Percentiles rank a stretch among this genome's conserved stretches.
These are phyloP conservation scores for Helotiales sp. DNA, from an alignment of 2,329 filamentous ascomycete species.

Conservation along the genomic window DNA sequence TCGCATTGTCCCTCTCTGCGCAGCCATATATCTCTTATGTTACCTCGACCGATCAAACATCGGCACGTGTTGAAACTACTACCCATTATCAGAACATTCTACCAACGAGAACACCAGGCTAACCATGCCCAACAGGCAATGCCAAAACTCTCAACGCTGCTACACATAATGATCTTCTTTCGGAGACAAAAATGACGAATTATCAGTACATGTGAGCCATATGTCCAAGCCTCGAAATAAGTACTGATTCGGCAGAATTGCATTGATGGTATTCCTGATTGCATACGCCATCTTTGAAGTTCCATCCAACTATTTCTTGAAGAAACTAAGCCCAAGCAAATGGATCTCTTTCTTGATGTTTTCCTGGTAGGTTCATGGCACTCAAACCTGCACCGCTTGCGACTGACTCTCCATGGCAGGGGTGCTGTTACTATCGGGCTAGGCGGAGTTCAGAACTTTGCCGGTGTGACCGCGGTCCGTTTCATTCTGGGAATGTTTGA, in stretches of 20 bases:
- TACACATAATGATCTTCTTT: slow-evolving; percentile 64
- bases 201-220: slow-evolving; percentile 58
- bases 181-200: slow-evolving; percentile 64
- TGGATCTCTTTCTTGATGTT: slow-evolving; percentile 57
- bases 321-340: slow-evolving; percentile 52
- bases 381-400: neutral
- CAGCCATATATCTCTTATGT: slow-evolving; percentile 68
- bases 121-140: slow-evolving; percentile 49
- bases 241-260: slow-evolving; percentile 41
- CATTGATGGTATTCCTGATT: slow-evolving; percentile 53
- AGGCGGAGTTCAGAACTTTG: slow-evolving; percentile 50
- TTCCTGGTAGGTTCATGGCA: slow-evolving; percentile 39
- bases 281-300: slow-evolving; percentile 56
- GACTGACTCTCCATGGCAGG: slow-evolving; percentile 36
- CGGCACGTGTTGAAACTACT: slow-evolving; percentile 44
- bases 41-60: slow-evolving; percentile 74
- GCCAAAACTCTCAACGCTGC: slow-evolving; percentile 68
- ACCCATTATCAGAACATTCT: neutral
- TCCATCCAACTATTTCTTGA: slow-evolving; percentile 55
- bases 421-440: slow-evolving; percentile 54
- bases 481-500: slow-evolving; percentile 57
- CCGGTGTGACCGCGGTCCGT: slow-evolving; percentile 50
- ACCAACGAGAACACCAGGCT: neutral
- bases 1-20: slow-evolving; percentile 66
- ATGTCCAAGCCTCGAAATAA: neutral